Evolutionary conservation across 768 basidiomycete species (phyloP).

Genomic region (Cyclocybe cylindracea): DNA sequence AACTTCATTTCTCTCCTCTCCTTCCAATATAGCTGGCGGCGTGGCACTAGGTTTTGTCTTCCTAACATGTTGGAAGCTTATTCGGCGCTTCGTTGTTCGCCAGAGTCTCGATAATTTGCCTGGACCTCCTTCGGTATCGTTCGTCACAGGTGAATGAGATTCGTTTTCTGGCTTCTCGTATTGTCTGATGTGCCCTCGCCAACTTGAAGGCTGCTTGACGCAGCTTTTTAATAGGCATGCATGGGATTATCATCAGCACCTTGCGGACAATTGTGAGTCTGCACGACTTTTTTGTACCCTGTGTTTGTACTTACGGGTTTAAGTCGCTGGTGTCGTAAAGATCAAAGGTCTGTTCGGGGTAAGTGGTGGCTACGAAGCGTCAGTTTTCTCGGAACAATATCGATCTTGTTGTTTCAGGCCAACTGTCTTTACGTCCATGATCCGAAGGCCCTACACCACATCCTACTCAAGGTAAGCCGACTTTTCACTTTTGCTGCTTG

Average conservation of each 20-base stretch:
- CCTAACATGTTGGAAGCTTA: not conserved
- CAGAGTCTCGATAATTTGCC: slow-evolving; percentile 32
- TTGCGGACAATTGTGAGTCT: not conserved
- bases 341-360: slow-evolving; percentile 3
- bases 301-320: not conserved
- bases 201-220: slow-evolving; percentile 1
- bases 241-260: slow-evolving; percentile 1
- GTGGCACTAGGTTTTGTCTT: not conserved
- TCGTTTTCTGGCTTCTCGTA: not conserved
- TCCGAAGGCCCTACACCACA: slow-evolving; percentile 36
- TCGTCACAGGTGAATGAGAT: slow-evolving; percentile 27
- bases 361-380: not conserved
- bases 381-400: not conserved
- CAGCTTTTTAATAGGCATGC: not conserved
- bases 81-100: not conserved
- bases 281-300: not conserved
- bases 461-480: slow-evolving; percentile 35
- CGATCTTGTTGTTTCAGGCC: slow-evolving; percentile 8
- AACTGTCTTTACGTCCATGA: slow-evolving; percentile 35
- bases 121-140: slow-evolving; percentile 31
- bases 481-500: slow-evolving; percentile 5
- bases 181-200: not conserved
- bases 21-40: too few relatives aligned
- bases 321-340: slow-evolving; percentile 1
- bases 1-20: too few relatives aligned